Conservation (phyloP, 306 rosid species). For the Dryas octopetala region DNA sequence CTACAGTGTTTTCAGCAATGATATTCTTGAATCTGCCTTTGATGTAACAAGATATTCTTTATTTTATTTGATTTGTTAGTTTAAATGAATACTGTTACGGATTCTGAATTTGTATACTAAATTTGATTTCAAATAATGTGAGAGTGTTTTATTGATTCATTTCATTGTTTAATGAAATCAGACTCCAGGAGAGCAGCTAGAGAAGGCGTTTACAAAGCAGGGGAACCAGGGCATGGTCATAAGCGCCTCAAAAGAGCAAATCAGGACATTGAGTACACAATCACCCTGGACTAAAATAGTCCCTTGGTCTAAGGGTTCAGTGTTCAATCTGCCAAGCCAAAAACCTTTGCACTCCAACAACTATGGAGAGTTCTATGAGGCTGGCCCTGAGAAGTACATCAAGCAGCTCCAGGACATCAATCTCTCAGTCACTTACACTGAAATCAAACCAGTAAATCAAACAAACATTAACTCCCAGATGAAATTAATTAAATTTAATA, state of each 20-base stretch:
- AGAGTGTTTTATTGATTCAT: no score
- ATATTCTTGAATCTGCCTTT: constrained; percentile 36
- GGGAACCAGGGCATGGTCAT: constrained; percentile 6
- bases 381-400: constrained; percentile 29
- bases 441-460: constrained; percentile 32
- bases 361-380: constrained; percentile 37
- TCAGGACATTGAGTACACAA: constrained; percentile 36
- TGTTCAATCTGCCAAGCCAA: constrained; percentile 23
- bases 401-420: constrained; percentile 34
- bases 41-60: constrained; percentile 15
- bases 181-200: constrained; percentile 36
- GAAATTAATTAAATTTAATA: no score
- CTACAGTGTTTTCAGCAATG: constrained; percentile 37
- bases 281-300: constrained; percentile 15
- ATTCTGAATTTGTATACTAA: no score
- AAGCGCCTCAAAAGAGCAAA: constrained; percentile 36
- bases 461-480: not conserved
- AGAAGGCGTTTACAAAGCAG: constrained; percentile 25
- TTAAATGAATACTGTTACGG: no score
- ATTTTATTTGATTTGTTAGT: no score
- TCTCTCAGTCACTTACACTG: constrained; percentile 12
- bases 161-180: not conserved
- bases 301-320: constrained; percentile 19
- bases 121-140: no score
- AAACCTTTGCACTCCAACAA: constrained; percentile 30